Conservation (phyloP, 495 filamentous ascomycete species). For the Diplogelasinospora grovesii region DNA sequence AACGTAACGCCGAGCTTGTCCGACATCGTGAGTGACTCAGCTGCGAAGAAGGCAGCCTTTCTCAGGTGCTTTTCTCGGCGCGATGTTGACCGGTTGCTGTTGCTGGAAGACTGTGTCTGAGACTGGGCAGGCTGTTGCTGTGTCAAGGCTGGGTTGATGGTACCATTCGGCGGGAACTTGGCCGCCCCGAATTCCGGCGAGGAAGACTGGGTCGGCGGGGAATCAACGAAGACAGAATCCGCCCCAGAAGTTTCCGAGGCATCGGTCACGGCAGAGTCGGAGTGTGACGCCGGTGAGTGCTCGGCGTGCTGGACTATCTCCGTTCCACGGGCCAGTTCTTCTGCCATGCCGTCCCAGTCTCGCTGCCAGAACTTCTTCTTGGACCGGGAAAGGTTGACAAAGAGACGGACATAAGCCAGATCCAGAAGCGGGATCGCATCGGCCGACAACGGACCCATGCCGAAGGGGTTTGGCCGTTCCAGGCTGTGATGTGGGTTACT, state of each 20-base stretch:
- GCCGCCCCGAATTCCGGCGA: conserved; percentile 42
- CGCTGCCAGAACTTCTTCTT: conserved; percentile 95
- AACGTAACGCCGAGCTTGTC: conserved; percentile 84
- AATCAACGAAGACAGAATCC: conserved; percentile 46
- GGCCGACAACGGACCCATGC: conserved; percentile 81
- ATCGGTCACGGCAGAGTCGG: conserved; percentile 45
- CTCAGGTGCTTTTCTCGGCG: conserved; percentile 80
- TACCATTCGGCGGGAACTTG: conserved; percentile 23
- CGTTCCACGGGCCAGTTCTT: conserved; percentile 74
- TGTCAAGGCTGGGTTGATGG: conserved; percentile 16
- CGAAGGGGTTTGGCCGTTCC: conserved; percentile 83
- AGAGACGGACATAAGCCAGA: conserved; percentile 86
- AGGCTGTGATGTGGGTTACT: conserved; percentile 80
- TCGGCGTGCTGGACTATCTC: conserved; percentile 70
- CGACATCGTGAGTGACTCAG: conserved; percentile 85
- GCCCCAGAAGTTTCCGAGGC: conserved; percentile 42
- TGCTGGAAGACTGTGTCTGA: conserved; percentile 23
- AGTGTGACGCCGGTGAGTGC: conserved; percentile 49
- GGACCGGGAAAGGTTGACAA: conserved; percentile 83
- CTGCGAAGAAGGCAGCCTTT: conserved; percentile 90
- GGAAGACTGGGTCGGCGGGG: conserved; percentile 48
- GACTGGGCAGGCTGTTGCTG: conserved; percentile 16
- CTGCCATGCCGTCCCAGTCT: conserved; percentile 88
- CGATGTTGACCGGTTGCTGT: conserved; percentile 26
- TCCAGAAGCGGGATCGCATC: conserved; percentile 94